A percentile compares a stretch with the other conserved stretches of the same genome.
phyloP scores from a whole-genome alignment of 2,329 filamentous ascomycete genomes.

The Claviceps fusiformis region DNA sequence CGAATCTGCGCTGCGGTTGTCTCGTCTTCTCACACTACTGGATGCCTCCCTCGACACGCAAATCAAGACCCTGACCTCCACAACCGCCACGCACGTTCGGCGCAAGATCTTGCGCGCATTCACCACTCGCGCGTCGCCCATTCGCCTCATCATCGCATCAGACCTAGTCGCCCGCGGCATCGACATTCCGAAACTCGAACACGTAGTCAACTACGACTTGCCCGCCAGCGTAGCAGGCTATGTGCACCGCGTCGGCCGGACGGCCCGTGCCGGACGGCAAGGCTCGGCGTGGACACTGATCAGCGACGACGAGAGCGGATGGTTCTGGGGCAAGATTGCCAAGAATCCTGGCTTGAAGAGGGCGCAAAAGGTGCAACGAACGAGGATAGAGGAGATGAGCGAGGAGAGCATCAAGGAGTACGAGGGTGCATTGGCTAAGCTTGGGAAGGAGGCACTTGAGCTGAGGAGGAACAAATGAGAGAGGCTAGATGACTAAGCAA shows the following conservation, averaged over 20 bases:
- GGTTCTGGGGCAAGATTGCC: slow-evolving; percentile 83
- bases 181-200: slow-evolving; percentile 63
- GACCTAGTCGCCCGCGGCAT: slow-evolving; percentile 89
- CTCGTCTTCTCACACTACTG: slow-evolving; percentile 60
- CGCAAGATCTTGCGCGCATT: slow-evolving; percentile 57
- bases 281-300: slow-evolving; percentile 82
- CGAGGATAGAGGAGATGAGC: slow-evolving; percentile 32
- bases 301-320: slow-evolving; percentile 66
- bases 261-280: slow-evolving; percentile 62
- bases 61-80: slow-evolving; percentile 63
- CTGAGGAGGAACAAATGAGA: slow-evolving; percentile 12
- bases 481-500: background rate
- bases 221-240: slow-evolving; percentile 71
- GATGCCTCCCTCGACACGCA: slow-evolving; percentile 40
- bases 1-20: slow-evolving; percentile 75
- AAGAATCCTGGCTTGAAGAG: slow-evolving; percentile 36
- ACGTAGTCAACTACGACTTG: slow-evolving; percentile 90
- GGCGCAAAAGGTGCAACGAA: slow-evolving; percentile 31
- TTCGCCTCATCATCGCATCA: slow-evolving; percentile 73
- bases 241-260: slow-evolving; percentile 83
- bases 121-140: slow-evolving; percentile 46
- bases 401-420: slow-evolving; percentile 34
- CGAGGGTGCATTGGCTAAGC: slow-evolving; percentile 43
- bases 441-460: slow-evolving; percentile 45
- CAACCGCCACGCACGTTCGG: slow-evolving; percentile 57